Conservation (phyloP, 2,329 filamentous ascomycete species). For the Alternaria incomplexa region DNA sequence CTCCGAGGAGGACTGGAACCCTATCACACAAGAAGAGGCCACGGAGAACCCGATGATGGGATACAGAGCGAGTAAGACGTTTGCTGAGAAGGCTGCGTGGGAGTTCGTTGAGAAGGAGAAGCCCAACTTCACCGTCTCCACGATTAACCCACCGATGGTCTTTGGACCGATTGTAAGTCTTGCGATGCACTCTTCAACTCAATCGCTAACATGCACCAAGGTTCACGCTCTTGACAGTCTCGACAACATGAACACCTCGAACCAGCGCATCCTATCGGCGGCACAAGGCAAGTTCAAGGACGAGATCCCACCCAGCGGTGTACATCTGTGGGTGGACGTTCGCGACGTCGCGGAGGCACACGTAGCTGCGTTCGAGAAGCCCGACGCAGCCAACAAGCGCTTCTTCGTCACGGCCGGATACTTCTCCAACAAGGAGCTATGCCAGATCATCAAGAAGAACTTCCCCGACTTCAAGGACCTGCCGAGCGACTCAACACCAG, state of each 20-base stretch:
- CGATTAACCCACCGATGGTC: conserved; percentile 59
- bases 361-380: conserved; percentile 63
- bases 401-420: conserved; percentile 66
- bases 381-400: conserved; percentile 65
- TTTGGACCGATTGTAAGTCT: conserved; percentile 56
- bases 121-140: conserved; percentile 57
- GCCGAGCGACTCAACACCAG: conserved; percentile 51
- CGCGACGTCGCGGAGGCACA: conserved; percentile 68
- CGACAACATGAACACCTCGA: conserved; percentile 74
- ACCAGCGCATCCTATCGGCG: conserved; percentile 68
- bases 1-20: conserved; percentile 64
- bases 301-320: conserved; percentile 63
- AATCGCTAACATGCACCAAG: conserved; percentile 24
- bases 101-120: conserved; percentile 60
- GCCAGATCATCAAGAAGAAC: conserved; percentile 61
- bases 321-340: conserved; percentile 57
- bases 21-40: conserved; percentile 60
- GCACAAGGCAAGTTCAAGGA: conserved; percentile 67
- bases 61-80: conserved; percentile 66
- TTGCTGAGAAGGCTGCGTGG: conserved; percentile 64
- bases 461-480: conserved; percentile 62
- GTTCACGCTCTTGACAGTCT: conserved; percentile 66
- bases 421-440: conserved; percentile 67
- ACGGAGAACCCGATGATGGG: conserved; percentile 50
- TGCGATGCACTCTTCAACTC: not conserved